Evolutionary conservation across 306 rosid genomes (phyloP).

Genomic region (Cucumis hystrix): DNA sequence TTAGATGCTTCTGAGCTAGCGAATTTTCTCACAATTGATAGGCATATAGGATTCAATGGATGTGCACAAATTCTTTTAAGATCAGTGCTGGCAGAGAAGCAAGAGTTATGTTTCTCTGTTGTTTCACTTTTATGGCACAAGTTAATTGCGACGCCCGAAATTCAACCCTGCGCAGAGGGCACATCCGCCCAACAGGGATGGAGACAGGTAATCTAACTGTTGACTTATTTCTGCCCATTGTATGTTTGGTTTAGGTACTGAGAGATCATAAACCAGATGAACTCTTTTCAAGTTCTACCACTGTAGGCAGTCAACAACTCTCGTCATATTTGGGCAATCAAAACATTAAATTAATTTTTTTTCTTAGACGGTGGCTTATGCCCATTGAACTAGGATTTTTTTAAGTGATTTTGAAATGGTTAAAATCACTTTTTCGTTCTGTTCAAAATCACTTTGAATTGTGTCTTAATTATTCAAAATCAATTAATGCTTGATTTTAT

Average conservation of each 20-base stretch:
- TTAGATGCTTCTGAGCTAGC: constrained; percentile 89
- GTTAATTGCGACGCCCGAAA: constrained; percentile 86
- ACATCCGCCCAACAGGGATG: constrained; percentile 99
- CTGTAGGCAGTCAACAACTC: background rate
- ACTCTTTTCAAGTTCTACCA: background rate
- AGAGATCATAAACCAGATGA: background rate
- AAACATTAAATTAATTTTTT: no score
- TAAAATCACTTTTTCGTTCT: no score
- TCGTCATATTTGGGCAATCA: no score
- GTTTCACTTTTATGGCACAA: constrained; percentile 95
- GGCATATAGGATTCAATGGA: constrained; percentile 84
- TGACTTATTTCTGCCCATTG: background rate
- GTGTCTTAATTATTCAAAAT: no score
- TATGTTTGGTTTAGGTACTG: background rate
- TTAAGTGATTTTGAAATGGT: no score
- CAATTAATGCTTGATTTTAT: no score
- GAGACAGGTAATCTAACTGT: constrained; percentile 60
- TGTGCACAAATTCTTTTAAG: constrained; percentile 68
- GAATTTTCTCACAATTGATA: constrained; percentile 88
- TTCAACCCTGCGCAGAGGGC: constrained; percentile 80
- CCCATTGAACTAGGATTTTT: no score
- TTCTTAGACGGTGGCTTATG: no score
- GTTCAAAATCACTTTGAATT: no score
- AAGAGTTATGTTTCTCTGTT: constrained; percentile 87
- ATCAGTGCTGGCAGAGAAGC: constrained; percentile 74